A percentile compares a stretch with the other conserved stretches of the same genome.
Evolutionary conservation across 1,284 basidiomycete species (phyloP).

Genomic region (Takashimella koratensis): DNA sequence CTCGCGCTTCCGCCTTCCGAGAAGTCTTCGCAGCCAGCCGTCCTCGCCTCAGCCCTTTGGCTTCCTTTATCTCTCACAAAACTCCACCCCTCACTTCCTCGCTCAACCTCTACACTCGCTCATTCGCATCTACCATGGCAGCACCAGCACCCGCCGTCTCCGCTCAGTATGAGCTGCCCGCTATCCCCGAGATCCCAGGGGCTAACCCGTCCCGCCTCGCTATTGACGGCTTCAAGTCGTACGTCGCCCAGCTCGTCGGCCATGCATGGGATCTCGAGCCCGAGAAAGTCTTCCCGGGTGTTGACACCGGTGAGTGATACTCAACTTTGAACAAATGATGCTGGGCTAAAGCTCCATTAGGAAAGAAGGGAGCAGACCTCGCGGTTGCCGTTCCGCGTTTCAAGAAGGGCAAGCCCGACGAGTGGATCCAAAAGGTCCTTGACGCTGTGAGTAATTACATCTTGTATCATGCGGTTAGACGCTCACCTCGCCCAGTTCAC

Average conservation of each 20-base stretch:
- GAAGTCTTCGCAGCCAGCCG: neutral
- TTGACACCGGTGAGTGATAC: slow-evolving; percentile 59
- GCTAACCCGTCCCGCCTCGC: slow-evolving; percentile 68
- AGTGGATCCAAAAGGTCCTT: slow-evolving; percentile 69
- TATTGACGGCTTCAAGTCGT: slow-evolving; percentile 78
- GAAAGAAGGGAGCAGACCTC: slow-evolving; percentile 89
- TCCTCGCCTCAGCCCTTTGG: neutral
- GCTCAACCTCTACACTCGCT: neutral
- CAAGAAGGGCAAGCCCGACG: slow-evolving; percentile 76
- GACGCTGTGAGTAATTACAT: slow-evolving; percentile 58
- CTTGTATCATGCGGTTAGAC: neutral
- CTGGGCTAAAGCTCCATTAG: too few relatives aligned
- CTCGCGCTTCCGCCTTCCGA: neutral
- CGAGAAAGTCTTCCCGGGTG: slow-evolving; percentile 73
- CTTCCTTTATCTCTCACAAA: too few relatives aligned
- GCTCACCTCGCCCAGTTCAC: slow-evolving; percentile 57
- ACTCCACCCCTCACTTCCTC: too few relatives aligned
- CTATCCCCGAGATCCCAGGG: slow-evolving; percentile 58
- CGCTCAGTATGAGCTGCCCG: slow-evolving; percentile 30
- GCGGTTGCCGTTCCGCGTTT: slow-evolving; percentile 89
- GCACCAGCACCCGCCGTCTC: slow-evolving; percentile 1
- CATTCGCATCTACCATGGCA: neutral
- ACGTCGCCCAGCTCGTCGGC: slow-evolving; percentile 73
- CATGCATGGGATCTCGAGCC: slow-evolving; percentile 65
- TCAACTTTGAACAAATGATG: too few relatives aligned